These are phyloP conservation scores for Cytidiella melzeri DNA, from an alignment of 768 basidiomycete species.

Conservation along the genomic window DNA sequence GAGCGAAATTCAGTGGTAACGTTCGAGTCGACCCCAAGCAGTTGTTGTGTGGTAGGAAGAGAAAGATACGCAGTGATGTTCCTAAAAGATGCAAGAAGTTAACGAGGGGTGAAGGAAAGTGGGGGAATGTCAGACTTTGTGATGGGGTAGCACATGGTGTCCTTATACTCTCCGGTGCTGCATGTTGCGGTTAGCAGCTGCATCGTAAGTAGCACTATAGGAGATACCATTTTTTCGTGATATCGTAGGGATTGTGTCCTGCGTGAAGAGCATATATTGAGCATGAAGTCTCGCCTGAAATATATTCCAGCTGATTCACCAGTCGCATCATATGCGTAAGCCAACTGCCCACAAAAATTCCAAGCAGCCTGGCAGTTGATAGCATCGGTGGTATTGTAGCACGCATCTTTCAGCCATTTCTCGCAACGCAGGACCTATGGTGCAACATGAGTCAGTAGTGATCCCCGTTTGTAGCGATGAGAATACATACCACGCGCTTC, in stretches of 20 bases:
- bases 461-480: neutral
- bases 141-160: constrained; percentile 51
- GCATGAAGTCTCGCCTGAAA: no score
- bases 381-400: constrained; percentile 38
- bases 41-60: constrained; percentile 41
- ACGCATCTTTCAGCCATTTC: constrained; percentile 31
- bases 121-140: constrained; percentile 35
- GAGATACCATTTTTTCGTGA: constrained; percentile 54
- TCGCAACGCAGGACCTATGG: constrained; percentile 36
- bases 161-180: constrained; percentile 10
- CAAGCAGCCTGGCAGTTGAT: constrained; percentile 38
- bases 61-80: constrained; percentile 58
- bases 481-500: constrained; percentile 36
- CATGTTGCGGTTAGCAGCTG: no score
- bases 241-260: constrained; percentile 57
- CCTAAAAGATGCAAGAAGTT: constrained; percentile 26
- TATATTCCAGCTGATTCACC: no score
- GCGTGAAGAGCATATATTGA: constrained; percentile 25
- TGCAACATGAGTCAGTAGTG: no score
- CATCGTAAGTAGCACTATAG: constrained; percentile 26
- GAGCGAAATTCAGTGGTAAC: constrained; percentile 44
- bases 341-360: constrained; percentile 30
- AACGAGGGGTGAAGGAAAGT: neutral
- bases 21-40: constrained; percentile 59
- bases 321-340: constrained; percentile 23